Evolutionary conservation across 2,329 filamentous ascomycete genomes (phyloP).

Genomic region (Cladorrhinum sp.): DNA sequence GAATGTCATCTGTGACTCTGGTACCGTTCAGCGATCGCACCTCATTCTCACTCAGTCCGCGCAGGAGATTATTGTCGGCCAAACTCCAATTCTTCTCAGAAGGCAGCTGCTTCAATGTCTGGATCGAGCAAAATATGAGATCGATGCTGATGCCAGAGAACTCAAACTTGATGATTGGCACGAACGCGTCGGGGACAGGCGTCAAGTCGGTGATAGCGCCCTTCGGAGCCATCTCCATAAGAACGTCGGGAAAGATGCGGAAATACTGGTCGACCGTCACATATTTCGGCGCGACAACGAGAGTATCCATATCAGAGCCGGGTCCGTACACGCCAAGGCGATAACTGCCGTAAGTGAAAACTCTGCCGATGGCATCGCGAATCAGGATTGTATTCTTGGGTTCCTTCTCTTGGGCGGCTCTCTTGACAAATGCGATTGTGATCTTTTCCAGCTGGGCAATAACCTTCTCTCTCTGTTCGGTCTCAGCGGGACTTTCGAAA

Average conservation of each 20-base stretch:
- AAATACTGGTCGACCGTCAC: slow-evolving; percentile 91
- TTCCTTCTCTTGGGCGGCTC: slow-evolving; percentile 71
- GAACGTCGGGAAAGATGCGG: slow-evolving; percentile 74
- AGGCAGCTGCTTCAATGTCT: slow-evolving; percentile 67
- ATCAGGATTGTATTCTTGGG: slow-evolving; percentile 71
- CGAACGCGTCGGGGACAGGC: slow-evolving; percentile 83
- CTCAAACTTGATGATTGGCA: slow-evolving; percentile 97
- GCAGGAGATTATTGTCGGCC: slow-evolving; percentile 78
- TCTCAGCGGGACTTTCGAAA: slow-evolving; percentile 81
- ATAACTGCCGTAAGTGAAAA: slow-evolving; percentile 96
- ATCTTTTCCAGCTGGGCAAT: slow-evolving; percentile 75
- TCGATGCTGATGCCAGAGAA: slow-evolving; percentile 91
- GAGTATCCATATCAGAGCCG: slow-evolving; percentile 95
- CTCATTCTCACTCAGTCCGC: slow-evolving; percentile 82
- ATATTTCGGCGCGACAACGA: slow-evolving; percentile 88
- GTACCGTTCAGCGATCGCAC: slow-evolving; percentile 91
- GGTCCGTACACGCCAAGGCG: slow-evolving; percentile 91
- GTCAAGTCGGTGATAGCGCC: slow-evolving; percentile 83
- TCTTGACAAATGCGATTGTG: slow-evolving; percentile 80
- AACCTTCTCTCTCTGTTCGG: slow-evolving; percentile 71
- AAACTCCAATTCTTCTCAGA: slow-evolving; percentile 66
- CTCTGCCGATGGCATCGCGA: slow-evolving; percentile 81
- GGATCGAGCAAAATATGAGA: slow-evolving; percentile 79
- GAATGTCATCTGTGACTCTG: slow-evolving; percentile 88
- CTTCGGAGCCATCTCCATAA: slow-evolving; percentile 70